Percentiles rank a stretch among this genome's conserved stretches.
phyloP scores from a whole-genome alignment of 208 protist species.

The Trypanosoma lewisi region DNA sequence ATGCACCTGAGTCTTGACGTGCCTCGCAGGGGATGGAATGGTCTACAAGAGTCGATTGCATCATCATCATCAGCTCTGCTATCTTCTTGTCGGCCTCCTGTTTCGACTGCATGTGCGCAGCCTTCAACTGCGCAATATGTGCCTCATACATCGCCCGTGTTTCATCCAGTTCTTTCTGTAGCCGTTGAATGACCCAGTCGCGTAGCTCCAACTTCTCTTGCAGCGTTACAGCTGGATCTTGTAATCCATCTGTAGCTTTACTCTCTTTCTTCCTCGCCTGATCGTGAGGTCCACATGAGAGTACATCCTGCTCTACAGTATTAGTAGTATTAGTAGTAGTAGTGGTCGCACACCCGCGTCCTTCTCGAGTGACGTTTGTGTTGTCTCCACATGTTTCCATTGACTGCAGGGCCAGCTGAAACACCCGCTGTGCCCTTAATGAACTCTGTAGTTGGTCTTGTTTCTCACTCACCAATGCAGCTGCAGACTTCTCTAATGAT shows the following conservation, averaged over 20 bases:
- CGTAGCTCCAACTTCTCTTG: constrained; percentile 9
- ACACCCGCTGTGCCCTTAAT: constrained; percentile 6
- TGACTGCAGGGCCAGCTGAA: constrained; percentile 10
- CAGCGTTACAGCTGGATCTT: neutral
- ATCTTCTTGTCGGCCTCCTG: constrained; percentile 5
- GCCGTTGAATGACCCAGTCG: constrained; percentile 13
- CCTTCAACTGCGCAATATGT: constrained; percentile 8
- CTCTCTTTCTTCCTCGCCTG: neutral
- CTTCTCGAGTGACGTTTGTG: neutral
- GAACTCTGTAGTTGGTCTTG: constrained; percentile 3
- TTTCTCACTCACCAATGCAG: neutral
- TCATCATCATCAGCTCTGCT: constrained; percentile 2
- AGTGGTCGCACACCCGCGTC: neutral
- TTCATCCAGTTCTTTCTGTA: constrained; percentile 9
- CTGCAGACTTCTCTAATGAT: neutral
- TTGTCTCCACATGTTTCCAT: neutral
- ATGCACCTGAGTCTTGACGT: neutral
- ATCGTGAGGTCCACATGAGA: neutral
- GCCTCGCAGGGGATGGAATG: neutral
- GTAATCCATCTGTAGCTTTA: neutral
- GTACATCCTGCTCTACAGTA: neutral
- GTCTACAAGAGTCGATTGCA: neutral
- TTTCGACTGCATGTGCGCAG: neutral
- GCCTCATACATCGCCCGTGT: constrained; percentile 15
- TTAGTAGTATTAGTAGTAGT: neutral